Evolutionary conservation across 176 grass and related monocot species (phyloP).

Genomic region (Musa beccarii): DNA sequence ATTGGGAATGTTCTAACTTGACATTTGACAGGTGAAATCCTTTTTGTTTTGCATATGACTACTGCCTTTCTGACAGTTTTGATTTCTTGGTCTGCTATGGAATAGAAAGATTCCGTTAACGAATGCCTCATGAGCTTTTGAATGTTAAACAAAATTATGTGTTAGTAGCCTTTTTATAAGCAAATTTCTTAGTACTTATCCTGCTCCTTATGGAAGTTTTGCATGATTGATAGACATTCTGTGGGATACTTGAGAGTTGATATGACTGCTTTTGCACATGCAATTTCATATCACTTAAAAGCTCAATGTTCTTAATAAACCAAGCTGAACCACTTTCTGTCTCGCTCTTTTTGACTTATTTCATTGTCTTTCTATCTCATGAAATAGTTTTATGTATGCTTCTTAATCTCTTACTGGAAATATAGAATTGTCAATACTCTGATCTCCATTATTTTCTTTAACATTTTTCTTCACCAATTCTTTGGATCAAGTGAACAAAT

Average conservation of each 20-base stretch:
- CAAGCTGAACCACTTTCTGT: too few species aligned
- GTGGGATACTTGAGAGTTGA: neutral
- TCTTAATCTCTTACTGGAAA: too few species aligned
- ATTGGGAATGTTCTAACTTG: slow-evolving; percentile 68
- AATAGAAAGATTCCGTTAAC: neutral
- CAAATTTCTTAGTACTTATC: neutral
- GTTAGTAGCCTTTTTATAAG: neutral
- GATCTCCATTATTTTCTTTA: too few species aligned
- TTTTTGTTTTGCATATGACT: neutral
- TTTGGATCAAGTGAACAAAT: too few species aligned
- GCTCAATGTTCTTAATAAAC: too few species aligned
- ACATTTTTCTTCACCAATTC: too few species aligned
- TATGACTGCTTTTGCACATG: neutral
- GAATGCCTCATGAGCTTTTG: neutral
- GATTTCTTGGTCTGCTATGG: neutral
- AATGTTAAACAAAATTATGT: neutral
- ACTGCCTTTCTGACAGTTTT: neutral
- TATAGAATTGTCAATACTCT: too few species aligned
- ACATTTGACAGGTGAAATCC: slow-evolving; percentile 62
- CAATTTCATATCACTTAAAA: neutral
- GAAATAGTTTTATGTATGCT: neutral
- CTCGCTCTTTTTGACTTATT: too few species aligned
- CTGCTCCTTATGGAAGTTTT: neutral
- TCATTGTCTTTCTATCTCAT: neutral
- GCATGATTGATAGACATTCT: neutral